Percentiles rank a stretch among this genome's conserved stretches.
These are phyloP conservation scores for Adenanthera pavonina DNA, from an alignment of 306 rosid species.

Conservation along the genomic window DNA sequence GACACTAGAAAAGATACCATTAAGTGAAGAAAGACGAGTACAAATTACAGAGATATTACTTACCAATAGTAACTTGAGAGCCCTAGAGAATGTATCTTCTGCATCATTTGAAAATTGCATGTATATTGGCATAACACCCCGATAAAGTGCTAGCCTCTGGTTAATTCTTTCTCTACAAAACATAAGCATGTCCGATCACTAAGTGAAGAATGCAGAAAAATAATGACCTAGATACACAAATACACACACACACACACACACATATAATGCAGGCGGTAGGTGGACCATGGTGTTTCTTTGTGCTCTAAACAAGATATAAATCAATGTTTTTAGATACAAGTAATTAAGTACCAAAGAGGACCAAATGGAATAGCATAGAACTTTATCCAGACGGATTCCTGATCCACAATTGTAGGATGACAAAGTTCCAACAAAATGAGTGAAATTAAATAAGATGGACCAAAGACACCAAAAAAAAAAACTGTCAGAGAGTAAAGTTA, in stretches of 20 bases:
- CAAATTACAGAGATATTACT: slow-evolving; percentile 38
- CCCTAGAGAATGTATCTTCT: slow-evolving; percentile 89
- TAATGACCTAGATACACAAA: neutral
- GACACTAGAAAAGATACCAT: slow-evolving; percentile 29
- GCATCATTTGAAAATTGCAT: slow-evolving; percentile 88
- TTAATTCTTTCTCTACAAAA: slow-evolving; percentile 75
- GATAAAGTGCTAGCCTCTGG: slow-evolving; percentile 82
- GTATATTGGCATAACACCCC: slow-evolving; percentile 78
- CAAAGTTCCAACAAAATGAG: neutral
- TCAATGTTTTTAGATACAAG: neutral
- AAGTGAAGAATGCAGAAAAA: slow-evolving; percentile 11
- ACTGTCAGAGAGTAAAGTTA: neutral
- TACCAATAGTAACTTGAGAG: slow-evolving; percentile 78
- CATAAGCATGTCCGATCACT: slow-evolving; percentile 23
- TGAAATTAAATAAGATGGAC: slow-evolving; percentile 11
- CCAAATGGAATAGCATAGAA: neutral
- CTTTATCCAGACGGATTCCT: slow-evolving; percentile 11
- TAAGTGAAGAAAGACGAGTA: slow-evolving; percentile 15
- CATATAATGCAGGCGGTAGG: neutral
- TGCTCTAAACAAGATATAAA: neutral
- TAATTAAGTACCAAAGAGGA: neutral
- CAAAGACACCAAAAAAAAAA: neutral
- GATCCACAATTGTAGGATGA: neutral
- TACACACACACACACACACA: neutral
- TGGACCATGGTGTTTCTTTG: neutral